Base-by-base conservation (phyloP, 2,329 filamentous ascomycete species). In the Aspergillus puulaauensis region DNA sequence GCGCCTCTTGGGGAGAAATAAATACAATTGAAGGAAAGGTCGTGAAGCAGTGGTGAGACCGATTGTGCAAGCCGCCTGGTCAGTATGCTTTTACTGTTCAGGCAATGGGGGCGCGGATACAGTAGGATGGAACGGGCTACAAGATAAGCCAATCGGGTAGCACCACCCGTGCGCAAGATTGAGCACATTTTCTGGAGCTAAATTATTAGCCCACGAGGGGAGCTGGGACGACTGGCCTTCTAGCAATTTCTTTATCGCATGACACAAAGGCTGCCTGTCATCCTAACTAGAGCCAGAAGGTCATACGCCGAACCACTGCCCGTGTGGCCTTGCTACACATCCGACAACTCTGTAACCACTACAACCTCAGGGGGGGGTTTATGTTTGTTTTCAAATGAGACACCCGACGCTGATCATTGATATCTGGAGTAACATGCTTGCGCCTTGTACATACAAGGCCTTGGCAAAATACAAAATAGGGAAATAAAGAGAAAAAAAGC, bases 101-200 rank as follows among this genome's bases (percentile, higher is more conserved):
- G 27, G 27, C 27, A 31, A 31, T 31, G 27, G 27, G 27, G 27
- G 27, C 27, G 27, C 3, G 33, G 51, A 46, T 14, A 21, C 21
- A 21, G 21, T 4, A 21, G 24, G 24, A 15, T 46, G 48, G 40
- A 27, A 19, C 37, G 24, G 27, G 27, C 19, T 21, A 15, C 24
- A 19, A 33, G 37, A 43, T 50, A 9, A 44, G 35, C 53, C 53
- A 55, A 55, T 55, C 15, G 21, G 37, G 27, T 23, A 7, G 31
- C n/a, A 39, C 9, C 27, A 17, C 24, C 19, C 19, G 33, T 52
- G 65, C 59, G 65, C 54, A 54, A 19, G 56, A 61, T 65, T 68
- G 65, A 68, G 66, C 66, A 65, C 44, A 68, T 66, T 66, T 49
- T 57, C 53, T 54, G 45, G 53, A 50, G 53, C 55, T 58, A 59